Base-by-base conservation (phyloP, 2,329 filamentous ascomycete species). In the Pyrenochaeta sp. region DNA sequence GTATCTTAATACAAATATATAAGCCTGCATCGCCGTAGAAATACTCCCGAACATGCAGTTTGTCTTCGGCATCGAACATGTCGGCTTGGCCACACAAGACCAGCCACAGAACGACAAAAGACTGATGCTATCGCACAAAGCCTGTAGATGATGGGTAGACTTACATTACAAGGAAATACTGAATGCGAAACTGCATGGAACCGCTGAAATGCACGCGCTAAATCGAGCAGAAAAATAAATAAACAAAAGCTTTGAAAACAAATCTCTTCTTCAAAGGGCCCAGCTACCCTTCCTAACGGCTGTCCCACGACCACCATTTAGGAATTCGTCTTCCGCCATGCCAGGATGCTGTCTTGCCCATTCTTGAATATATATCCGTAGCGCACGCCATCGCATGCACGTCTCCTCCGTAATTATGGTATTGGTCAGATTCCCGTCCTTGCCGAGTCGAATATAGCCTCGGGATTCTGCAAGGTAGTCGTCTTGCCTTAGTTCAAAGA, bases 321-420 rank as follows among this genome's bases (percentile, higher is more conserved):
- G 53, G 11, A 53, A 53, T 9, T 64, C 69, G 21, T 66, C 72
- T 15, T 64, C 68, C 14, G 63, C 62, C 74, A 95, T 86, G 57
- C 86, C 83, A 4, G 92, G 91, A 72, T 96, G 91, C 75, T 97
- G 92, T 51, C 89, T 83, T 20, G 90, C 93, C 94, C 94, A 98
- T 74, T 97, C 92, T 32, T 83, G 83, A 33, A 98, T 90, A 73
- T 98, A 98, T 35, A 87, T 72, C 68, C 88, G 89, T 37, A 98
- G 80, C 1, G 94, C 94, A 68, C 84, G 87, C 94, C 94, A 98
- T 47, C 94, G 84, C 48, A 87, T 81, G 81, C 90, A 90, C 75
- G 82, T 69, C 55, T 79, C 69, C 58, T 78, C 67, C 2, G 73
- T 76, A 43, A 79, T 75, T 77, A 84, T 78, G 76, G 84, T 71